A percentile compares a stretch with the other conserved stretches of the same genome.
Evolutionary conservation across 768 basidiomycete genomes (phyloP).

Genomic region (Cytidiella melzeri): DNA sequence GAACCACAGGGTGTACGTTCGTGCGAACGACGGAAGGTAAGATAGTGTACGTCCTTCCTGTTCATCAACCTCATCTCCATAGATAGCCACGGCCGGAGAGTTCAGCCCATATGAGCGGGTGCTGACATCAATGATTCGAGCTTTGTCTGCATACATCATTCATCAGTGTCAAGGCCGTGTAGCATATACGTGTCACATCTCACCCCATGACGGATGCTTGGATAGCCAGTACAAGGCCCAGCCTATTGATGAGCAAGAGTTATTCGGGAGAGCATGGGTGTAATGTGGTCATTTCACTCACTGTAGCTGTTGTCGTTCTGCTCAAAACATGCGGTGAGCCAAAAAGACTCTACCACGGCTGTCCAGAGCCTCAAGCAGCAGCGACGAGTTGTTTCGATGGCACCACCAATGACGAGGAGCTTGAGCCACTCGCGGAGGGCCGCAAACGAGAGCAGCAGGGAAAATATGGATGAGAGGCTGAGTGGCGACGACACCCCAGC

Average conservation of each 20-base stretch:
- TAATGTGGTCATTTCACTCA: constrained; percentile 26
- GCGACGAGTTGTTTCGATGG: constrained; percentile 54
- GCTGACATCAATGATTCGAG: constrained; percentile 47
- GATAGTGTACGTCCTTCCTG: constrained; percentile 24
- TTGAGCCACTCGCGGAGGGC: constrained; percentile 61
- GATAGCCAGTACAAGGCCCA: constrained; percentile 74
- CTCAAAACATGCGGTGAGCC: constrained; percentile 56
- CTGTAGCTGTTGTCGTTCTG: constrained; percentile 53
- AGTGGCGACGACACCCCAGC: constrained; percentile 7
- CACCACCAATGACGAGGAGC: constrained; percentile 54
- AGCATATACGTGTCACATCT: constrained; percentile 16
- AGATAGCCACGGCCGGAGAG: constrained; percentile 22
- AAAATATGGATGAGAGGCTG: constrained; percentile 26
- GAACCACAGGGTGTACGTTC: constrained; percentile 43
- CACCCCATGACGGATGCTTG: constrained; percentile 53
- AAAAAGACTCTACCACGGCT: constrained; percentile 44
- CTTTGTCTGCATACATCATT: constrained; percentile 21
- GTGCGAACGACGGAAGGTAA: constrained; percentile 37
- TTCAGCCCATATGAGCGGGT: constrained; percentile 36
- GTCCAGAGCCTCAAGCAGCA: constrained; percentile 36
- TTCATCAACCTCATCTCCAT: constrained; percentile 12
- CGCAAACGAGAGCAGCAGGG: constrained; percentile 44
- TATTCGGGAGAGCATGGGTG: neutral
- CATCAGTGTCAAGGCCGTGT: neutral
- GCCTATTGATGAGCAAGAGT: constrained; percentile 28